A percentile compares a stretch with the other conserved stretches of the same genome.
Conservation (phyloP, 2,329 filamentous ascomycete genomes). For the Stemphylium vesicarium region DNA sequence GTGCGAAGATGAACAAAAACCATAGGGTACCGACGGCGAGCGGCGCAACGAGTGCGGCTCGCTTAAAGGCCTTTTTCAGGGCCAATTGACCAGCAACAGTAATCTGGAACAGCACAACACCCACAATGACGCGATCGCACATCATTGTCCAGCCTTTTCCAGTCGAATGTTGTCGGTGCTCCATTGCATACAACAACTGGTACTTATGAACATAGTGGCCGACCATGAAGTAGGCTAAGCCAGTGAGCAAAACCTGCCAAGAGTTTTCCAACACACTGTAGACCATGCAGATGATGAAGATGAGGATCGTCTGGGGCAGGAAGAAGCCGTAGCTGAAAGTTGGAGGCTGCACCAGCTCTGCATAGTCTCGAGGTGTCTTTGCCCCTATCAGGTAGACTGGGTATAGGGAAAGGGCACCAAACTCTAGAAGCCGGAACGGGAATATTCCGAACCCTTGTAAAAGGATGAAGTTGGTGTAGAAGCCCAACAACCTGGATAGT, state of each 20-base stretch:
- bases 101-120: conserved; percentile 85
- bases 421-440: conserved; percentile 88
- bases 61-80: conserved; percentile 72
- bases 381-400: conserved; percentile 79
- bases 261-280: conserved; percentile 87
- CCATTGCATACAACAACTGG: conserved; percentile 97
- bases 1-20: conserved; percentile 83
- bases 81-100: conserved; percentile 89
- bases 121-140: conserved; percentile 86
- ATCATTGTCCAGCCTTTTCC: conserved; percentile 97
- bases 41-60: conserved; percentile 75
- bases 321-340: conserved; percentile 97
- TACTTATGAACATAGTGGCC: conserved; percentile 96
- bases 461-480: conserved; percentile 94
- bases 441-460: conserved; percentile 93
- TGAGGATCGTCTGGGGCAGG: conserved; percentile 86
- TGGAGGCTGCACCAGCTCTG: conserved; percentile 80
- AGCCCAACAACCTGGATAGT: conserved; percentile 75
- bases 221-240: conserved; percentile 80
- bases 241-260: conserved; percentile 80
- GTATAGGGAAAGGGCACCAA: conserved; percentile 83
- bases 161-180: conserved; percentile 92
- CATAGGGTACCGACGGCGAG: conserved; percentile 81
- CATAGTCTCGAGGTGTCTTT: conserved; percentile 87
- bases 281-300: conserved; percentile 94